Evolutionary conservation across 2,329 filamentous ascomycete genomes (phyloP), one percentile per base, ranked within the genome.

Genomic region (Neopestalotiopsis clavispora): DNA sequence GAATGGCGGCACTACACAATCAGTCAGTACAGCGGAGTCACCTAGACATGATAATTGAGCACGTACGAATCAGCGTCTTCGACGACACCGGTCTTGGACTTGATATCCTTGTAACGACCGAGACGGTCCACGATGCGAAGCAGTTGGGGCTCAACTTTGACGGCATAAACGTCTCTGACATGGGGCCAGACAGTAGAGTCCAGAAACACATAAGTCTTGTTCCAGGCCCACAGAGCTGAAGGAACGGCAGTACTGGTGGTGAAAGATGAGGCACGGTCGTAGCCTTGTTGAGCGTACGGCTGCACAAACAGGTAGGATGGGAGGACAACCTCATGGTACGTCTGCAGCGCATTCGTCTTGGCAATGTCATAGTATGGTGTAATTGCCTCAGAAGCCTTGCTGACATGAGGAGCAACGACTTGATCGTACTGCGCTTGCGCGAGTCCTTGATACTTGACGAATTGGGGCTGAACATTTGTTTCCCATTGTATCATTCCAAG

Each of bases 101-200:
- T 83, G 69, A 74, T 76, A 23, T 88, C 86, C 72, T 86, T 90
- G 80, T 94, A 93, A 62, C 92, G 86, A 56, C 94, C 95, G 12
- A 99, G 87, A 60, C 95, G 91, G 82, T 98, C 92, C 13, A 94
- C 93, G 75, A 99, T 98, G 75, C 94, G 94, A 68, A 95, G 89
- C 14, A 99, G 86, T 80, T 99, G 97, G 14, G 97, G 97, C 82
- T 98, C 95, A 3, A 99, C 95, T 74, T 97, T 97, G 76, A 97
- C 91, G 12, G 91, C 89, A 76, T 98, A 98, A 4, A 98, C 83
- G 14, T 92, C 86, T 32, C 92, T 90, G 12, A 98, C 71, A 72
- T 92, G 91, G 1, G 95, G 95, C 91, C 93, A 96, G 17, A 98
- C 84, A 1, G 90, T 91, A 61, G 89, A 88, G 69, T 94, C 89